Percentiles rank a stretch among this genome's conserved stretches.
Evolutionary conservation across 192 early-diverging fungal genomes (phyloP).

Genomic region (Coemansia sp.): DNA sequence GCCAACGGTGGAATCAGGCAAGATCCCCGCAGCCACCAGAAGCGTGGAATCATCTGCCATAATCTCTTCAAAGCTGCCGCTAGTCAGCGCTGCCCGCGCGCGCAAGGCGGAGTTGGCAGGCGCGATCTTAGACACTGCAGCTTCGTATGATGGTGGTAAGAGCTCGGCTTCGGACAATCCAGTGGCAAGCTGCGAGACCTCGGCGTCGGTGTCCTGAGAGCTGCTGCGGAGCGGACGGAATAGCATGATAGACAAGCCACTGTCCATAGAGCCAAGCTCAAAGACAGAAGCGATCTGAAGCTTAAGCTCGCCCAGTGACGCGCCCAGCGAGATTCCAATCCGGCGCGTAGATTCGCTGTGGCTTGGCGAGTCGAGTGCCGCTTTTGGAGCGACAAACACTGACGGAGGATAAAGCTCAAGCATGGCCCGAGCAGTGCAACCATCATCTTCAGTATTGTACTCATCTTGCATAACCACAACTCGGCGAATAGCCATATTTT

Average conservation of each 20-base stretch:
- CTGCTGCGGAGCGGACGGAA: conserved; percentile 6
- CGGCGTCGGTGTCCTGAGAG: not conserved
- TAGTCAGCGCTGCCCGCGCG: conserved; percentile 1
- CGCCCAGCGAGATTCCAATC: conserved; percentile 21
- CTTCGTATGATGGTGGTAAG: conserved; percentile 25
- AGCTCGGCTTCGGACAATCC: not conserved
- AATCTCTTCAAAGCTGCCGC: not conserved
- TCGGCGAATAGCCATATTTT: conserved; percentile 5
- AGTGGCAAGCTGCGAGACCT: not conserved
- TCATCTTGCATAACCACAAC: conserved; percentile 13
- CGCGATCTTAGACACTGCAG: conserved; percentile 3
- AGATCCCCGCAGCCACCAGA: conserved; percentile 19
- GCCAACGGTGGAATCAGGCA: conserved; percentile 17
- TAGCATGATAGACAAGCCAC: not conserved
- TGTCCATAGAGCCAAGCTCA: not conserved
- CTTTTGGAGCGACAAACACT: conserved; percentile 10
- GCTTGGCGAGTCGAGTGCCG: not conserved
- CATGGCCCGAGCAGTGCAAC: not conserved
- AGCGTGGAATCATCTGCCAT: not conserved
- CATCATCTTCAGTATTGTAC: not conserved
- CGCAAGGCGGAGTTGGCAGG: not conserved
- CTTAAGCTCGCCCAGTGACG: conserved; percentile 29
- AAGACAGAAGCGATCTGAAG: conserved; percentile 12
- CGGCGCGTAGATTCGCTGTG: conserved; percentile 7
- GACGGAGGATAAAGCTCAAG: conserved; percentile 32